Base-by-base conservation (phyloP, 176 grass and related monocot species). In the Raddia distichophylla region DNA sequence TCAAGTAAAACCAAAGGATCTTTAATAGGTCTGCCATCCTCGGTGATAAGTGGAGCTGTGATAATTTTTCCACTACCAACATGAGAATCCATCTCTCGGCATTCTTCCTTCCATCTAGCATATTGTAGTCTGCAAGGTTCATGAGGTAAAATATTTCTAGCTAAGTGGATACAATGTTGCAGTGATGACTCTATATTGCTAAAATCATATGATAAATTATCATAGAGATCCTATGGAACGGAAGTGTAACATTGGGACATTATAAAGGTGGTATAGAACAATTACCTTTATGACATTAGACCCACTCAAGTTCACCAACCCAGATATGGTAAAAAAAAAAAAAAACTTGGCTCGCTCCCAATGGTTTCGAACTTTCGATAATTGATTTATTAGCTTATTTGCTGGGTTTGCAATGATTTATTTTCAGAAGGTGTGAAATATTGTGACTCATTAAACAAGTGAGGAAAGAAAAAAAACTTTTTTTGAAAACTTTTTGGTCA, bases 1-100 rank as follows among this genome's bases (percentile, higher is more conserved):
- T 99, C 91, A 65, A 91, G 87, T 86, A 99, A 90, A 66, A 99
- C 96, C 77, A 99, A 84, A 35, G 96, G 96, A 71, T 99, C 96
- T 73, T 87, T 92, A 79, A 99, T 95, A 62, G 96, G 91, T 73
- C 73, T 68, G 8, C 96, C 96, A 70, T 93, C 89, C 83, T 99
- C 96, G 14, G 96, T 93, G 53, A 99, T 86, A 55, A 99, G 61
- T 74, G 96, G 96, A 64, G 96, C 93, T 73, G 96, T 99, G 71
- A 99, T 89, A 65, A 99, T 75, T 85, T 84, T 93, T 51, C 96
- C 96, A 27, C 93, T 99, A 44, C 96, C 96, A 82, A 99, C 96
- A 91, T 99, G 96, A 60, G 91, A 87, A 88, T 99, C 96, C 91
- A 91, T 93, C 58, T 88, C 68, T 64, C 70, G 74, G 44, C 96